phyloP scores from a whole-genome alignment of 345 rosid genomes.

The Populus euphratica region DNA sequence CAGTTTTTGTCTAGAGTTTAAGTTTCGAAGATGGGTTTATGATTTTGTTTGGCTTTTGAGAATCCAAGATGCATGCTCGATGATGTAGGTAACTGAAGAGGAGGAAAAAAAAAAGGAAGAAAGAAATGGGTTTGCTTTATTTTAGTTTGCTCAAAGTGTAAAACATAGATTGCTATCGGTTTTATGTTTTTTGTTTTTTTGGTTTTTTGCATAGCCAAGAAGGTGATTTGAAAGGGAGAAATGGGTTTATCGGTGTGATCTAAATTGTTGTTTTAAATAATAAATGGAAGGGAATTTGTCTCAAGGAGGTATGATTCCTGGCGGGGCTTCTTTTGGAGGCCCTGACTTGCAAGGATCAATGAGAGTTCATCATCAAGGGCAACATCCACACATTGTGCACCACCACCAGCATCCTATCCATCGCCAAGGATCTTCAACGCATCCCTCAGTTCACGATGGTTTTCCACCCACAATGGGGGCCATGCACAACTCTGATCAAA shows the following conservation, averaged over 20 bases:
- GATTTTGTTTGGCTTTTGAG: constrained; percentile 1
- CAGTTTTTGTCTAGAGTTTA: not conserved
- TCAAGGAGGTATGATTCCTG: constrained; percentile 66
- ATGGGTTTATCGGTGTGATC: constrained; percentile 17
- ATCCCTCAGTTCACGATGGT: constrained; percentile 49
- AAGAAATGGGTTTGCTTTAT: constrained; percentile 14
- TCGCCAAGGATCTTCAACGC: constrained; percentile 39
- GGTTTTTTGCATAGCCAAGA: not conserved
- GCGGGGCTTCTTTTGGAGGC: constrained; percentile 60
- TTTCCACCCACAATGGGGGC: constrained; percentile 73
- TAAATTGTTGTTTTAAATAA: constrained; percentile 5
- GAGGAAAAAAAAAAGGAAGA: not conserved
- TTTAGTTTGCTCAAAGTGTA: not conserved
- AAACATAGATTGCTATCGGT: not conserved
- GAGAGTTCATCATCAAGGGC: constrained; percentile 54
- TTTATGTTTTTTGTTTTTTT: not conserved
- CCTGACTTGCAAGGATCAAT: constrained; percentile 67
- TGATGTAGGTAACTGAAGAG: not conserved
- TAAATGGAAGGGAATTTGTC: constrained; percentile 68
- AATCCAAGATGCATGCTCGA: not conserved
- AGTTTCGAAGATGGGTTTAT: constrained; percentile 1
- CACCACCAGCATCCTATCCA: constrained; percentile 47
- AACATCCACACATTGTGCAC: constrained; percentile 44
- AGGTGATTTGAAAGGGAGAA: constrained; percentile 5
- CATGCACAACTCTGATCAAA: constrained; percentile 55